Conservation (phyloP, 2,329 filamentous ascomycete genomes). For the Alternaria conjuncta region DNA sequence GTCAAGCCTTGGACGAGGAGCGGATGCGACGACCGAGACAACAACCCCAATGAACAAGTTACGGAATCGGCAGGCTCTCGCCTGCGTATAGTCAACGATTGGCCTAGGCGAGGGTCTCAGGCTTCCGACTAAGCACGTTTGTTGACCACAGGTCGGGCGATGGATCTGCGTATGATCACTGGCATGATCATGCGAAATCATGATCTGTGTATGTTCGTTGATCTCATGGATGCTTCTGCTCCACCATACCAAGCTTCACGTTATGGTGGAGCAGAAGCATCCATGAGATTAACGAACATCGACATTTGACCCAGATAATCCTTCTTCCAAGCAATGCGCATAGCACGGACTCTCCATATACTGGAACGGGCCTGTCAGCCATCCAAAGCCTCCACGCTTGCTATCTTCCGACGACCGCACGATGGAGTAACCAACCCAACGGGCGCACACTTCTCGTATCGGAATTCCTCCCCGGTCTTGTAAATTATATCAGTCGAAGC, state of each 20-base stretch:
- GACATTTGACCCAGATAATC: neutral
- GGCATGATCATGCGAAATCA: neutral
- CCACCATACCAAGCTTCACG: neutral
- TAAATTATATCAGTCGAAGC: neutral
- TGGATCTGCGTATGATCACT: neutral
- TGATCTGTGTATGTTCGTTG: neutral
- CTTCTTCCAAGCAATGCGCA: rapidly evolving
- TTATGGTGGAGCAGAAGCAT: neutral
- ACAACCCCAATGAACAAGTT: neutral
- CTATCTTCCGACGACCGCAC: neutral
- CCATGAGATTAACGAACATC: neutral
- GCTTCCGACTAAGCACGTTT: neutral
- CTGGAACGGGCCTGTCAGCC: neutral
- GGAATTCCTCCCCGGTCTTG: neutral
- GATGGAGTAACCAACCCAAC: neutral
- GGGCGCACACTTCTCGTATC: neutral
- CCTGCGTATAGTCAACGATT: neutral
- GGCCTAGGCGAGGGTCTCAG: neutral
- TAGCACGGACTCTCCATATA: neutral
- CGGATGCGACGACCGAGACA: neutral
- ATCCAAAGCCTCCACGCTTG: neutral
- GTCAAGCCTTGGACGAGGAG: too few relatives aligned
- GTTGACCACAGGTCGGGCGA: too few relatives aligned
- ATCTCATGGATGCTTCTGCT: neutral
- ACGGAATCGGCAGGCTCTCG: neutral